Evolutionary conservation across 2,329 filamentous ascomycete species (phyloP).

Genomic region (Aspergillus cejpii): DNA sequence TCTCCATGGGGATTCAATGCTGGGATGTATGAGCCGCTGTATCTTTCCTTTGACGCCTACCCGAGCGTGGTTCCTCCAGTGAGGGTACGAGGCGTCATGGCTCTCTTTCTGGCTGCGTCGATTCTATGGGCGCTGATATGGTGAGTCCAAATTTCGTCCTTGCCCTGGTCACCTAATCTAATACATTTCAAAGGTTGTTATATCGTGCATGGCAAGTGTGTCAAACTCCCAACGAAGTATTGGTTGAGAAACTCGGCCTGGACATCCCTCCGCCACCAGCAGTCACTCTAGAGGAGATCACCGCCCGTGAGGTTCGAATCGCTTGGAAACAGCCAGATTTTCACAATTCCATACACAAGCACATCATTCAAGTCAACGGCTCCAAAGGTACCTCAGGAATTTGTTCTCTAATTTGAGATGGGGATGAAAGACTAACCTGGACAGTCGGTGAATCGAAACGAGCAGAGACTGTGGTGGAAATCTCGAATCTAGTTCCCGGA

Average conservation of each 20-base stretch:
- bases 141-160: slow-evolving; percentile 25
- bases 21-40: slow-evolving; percentile 44
- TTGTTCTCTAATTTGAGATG: slow-evolving; percentile 2
- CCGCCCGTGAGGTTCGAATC: slow-evolving; percentile 75
- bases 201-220: slow-evolving; percentile 83
- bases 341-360: slow-evolving; percentile 67
- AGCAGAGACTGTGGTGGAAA: slow-evolving; percentile 79
- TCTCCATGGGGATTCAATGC: slow-evolving; percentile 32
- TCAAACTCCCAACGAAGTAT: slow-evolving; percentile 80
- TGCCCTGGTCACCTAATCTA: not conserved
- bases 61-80: slow-evolving; percentile 42
- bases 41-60: slow-evolving; percentile 43
- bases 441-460: slow-evolving; percentile 76
- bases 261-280: slow-evolving; percentile 87
- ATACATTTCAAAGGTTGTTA: slow-evolving; percentile 56
- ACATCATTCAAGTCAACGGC: slow-evolving; percentile 88
- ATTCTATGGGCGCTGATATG: slow-evolving; percentile 47
- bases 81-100: slow-evolving; percentile 45
- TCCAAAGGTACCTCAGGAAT: slow-evolving; percentile 59
- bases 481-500: slow-evolving; percentile 76
- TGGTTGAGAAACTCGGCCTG: slow-evolving; percentile 85
- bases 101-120: slow-evolving; percentile 42
- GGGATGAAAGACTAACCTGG: slow-evolving; percentile 12
- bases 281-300: slow-evolving; percentile 84
- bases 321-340: slow-evolving; percentile 77